Conservation (phyloP, 805 yeast genomes). For the Metschnikowia lunata region DNA sequence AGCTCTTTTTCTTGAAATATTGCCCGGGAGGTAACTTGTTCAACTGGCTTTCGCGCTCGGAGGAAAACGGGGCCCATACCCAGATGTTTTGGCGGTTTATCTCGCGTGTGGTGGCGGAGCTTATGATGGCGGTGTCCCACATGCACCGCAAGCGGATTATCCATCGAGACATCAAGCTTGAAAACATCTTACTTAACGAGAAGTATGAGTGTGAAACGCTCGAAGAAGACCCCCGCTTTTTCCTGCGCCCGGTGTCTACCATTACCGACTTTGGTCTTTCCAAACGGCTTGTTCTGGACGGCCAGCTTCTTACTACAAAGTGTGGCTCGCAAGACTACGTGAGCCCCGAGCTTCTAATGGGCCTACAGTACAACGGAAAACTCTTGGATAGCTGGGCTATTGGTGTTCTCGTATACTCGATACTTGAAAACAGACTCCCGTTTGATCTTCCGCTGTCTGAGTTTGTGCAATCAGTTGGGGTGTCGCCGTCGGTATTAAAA, state of each 20-base stretch:
- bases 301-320: conserved; percentile 71
- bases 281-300: conserved; percentile 54
- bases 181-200: conserved; percentile 60
- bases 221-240: neutral
- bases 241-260: conserved; percentile 42
- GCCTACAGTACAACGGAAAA: conserved; percentile 86
- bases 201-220: conserved; percentile 13
- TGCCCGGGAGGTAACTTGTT: conserved; percentile 85
- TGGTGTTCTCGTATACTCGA: conserved; percentile 84
- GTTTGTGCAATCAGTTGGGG: conserved; percentile 28
- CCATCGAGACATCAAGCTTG: conserved; percentile 90
- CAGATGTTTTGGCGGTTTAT: conserved; percentile 45
- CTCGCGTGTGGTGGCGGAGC: conserved; percentile 64
- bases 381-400: conserved; percentile 93
- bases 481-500: conserved; percentile 40
- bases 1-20: conserved; percentile 62
- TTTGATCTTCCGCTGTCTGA: conserved; percentile 76
- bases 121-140: conserved; percentile 61
- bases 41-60: conserved; percentile 44
- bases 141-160: conserved; percentile 66
- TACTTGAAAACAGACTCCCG: conserved; percentile 83
- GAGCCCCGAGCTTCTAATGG: conserved; percentile 89
- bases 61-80: conserved; percentile 7
- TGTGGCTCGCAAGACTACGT: conserved; percentile 98
- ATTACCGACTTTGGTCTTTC: conserved; percentile 90